phyloP scores from a whole-genome alignment of 371 early-diverging fungal species.

The Syncephalis plumigaleata region DNA sequence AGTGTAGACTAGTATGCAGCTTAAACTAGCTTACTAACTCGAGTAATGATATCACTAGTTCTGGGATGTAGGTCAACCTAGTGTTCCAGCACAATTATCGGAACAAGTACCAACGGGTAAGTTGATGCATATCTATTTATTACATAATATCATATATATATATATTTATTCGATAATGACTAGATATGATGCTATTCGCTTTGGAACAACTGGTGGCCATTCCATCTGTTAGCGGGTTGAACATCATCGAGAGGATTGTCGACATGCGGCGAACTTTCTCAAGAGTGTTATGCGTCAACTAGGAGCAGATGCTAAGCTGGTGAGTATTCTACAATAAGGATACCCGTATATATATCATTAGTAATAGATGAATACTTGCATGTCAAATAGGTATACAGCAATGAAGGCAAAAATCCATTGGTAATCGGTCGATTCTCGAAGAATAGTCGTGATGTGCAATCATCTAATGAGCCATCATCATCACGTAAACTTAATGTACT shows the following conservation, averaged over 20 bases:
- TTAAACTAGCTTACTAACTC: not conserved
- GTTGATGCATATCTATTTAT: not conserved
- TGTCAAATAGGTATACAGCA: slow-evolving; percentile 30
- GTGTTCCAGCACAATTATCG: not conserved
- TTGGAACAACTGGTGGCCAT: slow-evolving; percentile 53
- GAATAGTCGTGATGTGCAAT: slow-evolving; percentile 7
- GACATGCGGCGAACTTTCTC: slow-evolving; percentile 54
- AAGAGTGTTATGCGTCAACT: slow-evolving; percentile 47
- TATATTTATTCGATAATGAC: not conserved
- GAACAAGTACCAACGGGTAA: not conserved
- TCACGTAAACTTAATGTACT: slow-evolving; percentile 29
- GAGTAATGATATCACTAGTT: not conserved
- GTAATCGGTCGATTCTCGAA: slow-evolving; percentile 55
- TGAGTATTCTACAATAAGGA: too few relatives aligned
- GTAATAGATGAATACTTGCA: too few relatives aligned
- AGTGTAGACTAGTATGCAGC: not conserved
- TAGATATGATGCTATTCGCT: slow-evolving; percentile 38
- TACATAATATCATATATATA: too few relatives aligned
- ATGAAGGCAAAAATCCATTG: slow-evolving; percentile 46
- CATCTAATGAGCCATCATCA: not conserved
- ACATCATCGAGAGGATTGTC: slow-evolving; percentile 49
- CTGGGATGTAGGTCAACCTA: slow-evolving; percentile 1
- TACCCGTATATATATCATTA: too few relatives aligned
- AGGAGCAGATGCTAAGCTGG: slow-evolving; percentile 49
- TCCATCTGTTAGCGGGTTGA: slow-evolving; percentile 48